Percentiles rank a stretch among this genome's conserved stretches.
Conservation (phyloP, 768 basidiomycete species). For the Tylopilus subfusipes region DNA sequence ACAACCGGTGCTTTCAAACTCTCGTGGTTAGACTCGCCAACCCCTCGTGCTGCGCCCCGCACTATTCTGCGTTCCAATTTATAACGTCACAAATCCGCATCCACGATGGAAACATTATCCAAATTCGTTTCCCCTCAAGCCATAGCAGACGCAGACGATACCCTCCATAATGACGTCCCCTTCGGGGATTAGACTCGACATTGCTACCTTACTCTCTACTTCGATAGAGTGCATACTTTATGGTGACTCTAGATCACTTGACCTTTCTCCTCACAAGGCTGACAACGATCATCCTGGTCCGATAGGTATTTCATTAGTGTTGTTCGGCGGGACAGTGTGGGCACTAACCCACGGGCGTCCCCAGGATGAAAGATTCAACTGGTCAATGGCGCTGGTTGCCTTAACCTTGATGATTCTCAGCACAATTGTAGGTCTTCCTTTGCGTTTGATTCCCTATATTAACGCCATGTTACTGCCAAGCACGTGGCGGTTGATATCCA, state of each 20-base stretch:
- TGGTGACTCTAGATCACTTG: slow-evolving; percentile 7
- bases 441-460: not conserved
- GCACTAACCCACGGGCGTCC: slow-evolving; percentile 17
- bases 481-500: slow-evolving; percentile 23
- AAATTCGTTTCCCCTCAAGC: not conserved
- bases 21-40: not conserved
- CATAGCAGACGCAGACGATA: not conserved
- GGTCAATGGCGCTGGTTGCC: slow-evolving; percentile 22
- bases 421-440: slow-evolving; percentile 9
- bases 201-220: slow-evolving; percentile 16
- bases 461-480: slow-evolving; percentile 7
- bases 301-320: slow-evolving; percentile 20
- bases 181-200: slow-evolving; percentile 7
- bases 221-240: slow-evolving; percentile 22
- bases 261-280: not conserved
- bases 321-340: slow-evolving; percentile 26
- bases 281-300: not conserved
- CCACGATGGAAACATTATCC: not conserved
- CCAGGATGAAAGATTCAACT: slow-evolving; percentile 15
- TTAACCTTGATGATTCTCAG: slow-evolving; percentile 21
- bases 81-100: not conserved
- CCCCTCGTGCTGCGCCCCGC: not conserved
- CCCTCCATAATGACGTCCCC: slow-evolving; percentile 1
- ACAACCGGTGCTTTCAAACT: not conserved
- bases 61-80: not conserved